These are phyloP conservation scores for Pinus tabuliformis DNA, from an alignment of 75 land plant species.

Conservation along the genomic window DNA sequence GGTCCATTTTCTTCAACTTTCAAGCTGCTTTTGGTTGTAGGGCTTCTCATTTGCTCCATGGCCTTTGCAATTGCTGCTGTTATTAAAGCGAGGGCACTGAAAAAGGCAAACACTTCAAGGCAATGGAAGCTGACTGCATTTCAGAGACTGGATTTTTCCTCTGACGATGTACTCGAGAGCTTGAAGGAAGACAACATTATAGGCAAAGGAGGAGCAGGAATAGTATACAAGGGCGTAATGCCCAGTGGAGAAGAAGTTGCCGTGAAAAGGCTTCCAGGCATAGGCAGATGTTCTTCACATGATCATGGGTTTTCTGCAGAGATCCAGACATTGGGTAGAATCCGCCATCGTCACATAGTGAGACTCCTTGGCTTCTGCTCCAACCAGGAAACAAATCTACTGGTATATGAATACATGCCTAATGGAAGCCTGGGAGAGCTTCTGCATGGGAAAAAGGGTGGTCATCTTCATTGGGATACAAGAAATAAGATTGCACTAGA, in stretches of 20 bases:
- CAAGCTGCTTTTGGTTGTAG: conserved; percentile 44
- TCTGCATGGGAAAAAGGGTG: conserved; percentile 45
- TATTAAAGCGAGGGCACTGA: conserved; percentile 2
- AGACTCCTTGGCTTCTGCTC: conserved; percentile 54
- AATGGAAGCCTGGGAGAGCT: conserved; percentile 40
- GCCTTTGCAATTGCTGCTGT: conserved; percentile 14
- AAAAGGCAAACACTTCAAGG: conserved; percentile 8
- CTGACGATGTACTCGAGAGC: conserved; percentile 73
- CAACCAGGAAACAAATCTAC: conserved; percentile 40
- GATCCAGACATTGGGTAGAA: conserved; percentile 47
- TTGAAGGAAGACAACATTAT: conserved; percentile 87
- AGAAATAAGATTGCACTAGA: conserved; percentile 39
- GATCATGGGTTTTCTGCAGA: conserved; percentile 42
- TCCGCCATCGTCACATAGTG: conserved; percentile 58
- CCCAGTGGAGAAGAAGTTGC: conserved; percentile 73
- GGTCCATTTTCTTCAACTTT: not conserved
- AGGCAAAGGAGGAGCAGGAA: conserved; percentile 94
- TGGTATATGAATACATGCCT: conserved; percentile 34
- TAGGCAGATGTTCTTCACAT: conserved; percentile 9
- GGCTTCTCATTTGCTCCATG: conserved; percentile 46
- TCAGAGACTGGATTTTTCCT: conserved; percentile 75
- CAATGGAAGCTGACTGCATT: conserved; percentile 87
- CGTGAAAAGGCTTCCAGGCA: conserved; percentile 71
- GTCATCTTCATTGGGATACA: conserved; percentile 28
- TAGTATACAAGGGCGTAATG: conserved; percentile 75